Conservation (phyloP, 306 rosid genomes). For the Argentina anserina region DNA sequence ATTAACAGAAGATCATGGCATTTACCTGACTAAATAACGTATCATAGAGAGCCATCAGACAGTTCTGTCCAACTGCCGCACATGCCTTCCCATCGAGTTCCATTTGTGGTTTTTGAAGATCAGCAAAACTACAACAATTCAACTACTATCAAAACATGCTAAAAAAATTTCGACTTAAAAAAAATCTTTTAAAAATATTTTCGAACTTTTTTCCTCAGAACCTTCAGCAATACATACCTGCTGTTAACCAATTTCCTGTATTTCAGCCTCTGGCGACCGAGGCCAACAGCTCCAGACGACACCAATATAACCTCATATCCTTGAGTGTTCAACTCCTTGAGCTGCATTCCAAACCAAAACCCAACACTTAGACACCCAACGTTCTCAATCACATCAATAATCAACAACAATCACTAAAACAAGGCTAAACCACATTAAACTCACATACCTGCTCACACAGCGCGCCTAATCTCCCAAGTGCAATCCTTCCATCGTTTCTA, state of each 20-base stretch:
- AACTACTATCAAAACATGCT: conserved; percentile 9
- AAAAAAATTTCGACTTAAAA: background rate
- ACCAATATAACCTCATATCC: conserved; percentile 90
- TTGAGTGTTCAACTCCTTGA: conserved; percentile 68
- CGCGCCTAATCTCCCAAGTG: conserved; percentile 70
- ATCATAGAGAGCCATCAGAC: conserved; percentile 95
- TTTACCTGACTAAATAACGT: conserved; percentile 82
- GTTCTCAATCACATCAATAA: background rate
- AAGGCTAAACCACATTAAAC: background rate
- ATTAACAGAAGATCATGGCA: conserved; percentile 8
- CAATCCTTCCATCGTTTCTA: conserved; percentile 56
- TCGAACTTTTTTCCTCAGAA: background rate
- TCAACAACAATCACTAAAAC: background rate
- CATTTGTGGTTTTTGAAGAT: conserved; percentile 92
- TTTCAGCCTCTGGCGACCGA: conserved; percentile 93
- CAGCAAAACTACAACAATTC: conserved; percentile 68
- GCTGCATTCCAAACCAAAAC: conserved; percentile 45
- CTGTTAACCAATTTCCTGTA: conserved; percentile 76
- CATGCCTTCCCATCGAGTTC: conserved; percentile 98
- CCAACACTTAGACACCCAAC: conserved; percentile 6
- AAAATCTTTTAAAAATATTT: background rate
- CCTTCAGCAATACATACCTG: conserved; percentile 51
- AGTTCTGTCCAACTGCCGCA: conserved; percentile 94
- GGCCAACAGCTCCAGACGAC: conserved; percentile 97
- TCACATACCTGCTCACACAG: conserved; percentile 78